Percentiles rank a stretch among this genome's conserved stretches.
Evolutionary conservation across 1,284 basidiomycete genomes (phyloP).

Genomic region (Rhodotorula sp.): DNA sequence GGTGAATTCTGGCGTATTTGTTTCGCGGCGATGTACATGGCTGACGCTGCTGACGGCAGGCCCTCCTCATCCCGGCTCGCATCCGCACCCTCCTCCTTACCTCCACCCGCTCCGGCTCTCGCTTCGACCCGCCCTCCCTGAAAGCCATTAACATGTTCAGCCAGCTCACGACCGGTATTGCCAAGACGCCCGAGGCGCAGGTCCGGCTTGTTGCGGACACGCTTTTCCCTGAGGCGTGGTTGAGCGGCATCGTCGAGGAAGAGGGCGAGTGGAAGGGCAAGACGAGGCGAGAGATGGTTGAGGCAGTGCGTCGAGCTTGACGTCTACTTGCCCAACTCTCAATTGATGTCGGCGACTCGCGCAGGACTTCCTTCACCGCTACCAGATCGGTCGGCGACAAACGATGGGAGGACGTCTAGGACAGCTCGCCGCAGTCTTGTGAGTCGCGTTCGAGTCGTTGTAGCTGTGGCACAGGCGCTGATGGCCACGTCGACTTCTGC

Average conservation of each 20-base stretch:
- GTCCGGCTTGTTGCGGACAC: conserved; percentile 58
- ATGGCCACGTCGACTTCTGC: not conserved
- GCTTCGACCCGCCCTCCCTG: conserved; percentile 8
- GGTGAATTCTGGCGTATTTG: conserved; percentile 21
- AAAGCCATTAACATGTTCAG: conserved; percentile 29
- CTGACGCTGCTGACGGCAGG: conserved; percentile 54
- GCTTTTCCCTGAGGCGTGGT: conserved; percentile 63
- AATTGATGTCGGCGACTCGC: too few species aligned
- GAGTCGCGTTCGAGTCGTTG: not conserved
- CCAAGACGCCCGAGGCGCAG: conserved; percentile 14
- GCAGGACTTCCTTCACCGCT: conserved; percentile 59
- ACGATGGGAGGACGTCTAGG: conserved; percentile 64
- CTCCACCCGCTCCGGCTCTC: conserved; percentile 66
- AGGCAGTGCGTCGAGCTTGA: conserved; percentile 1
- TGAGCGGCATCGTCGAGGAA: conserved; percentile 46
- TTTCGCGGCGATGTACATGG: conserved; percentile 38
- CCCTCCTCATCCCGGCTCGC: conserved; percentile 64
- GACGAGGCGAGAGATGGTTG: conserved; percentile 14
- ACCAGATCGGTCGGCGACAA: conserved; percentile 62
- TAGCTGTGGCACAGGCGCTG: too few species aligned
- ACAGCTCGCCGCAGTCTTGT: conserved; percentile 68
- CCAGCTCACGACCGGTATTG: conserved; percentile 18
- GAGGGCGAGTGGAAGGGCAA: conserved; percentile 18
- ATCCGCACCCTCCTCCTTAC: conserved; percentile 65
- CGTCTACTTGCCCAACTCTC: not conserved